Evolutionary conservation across 768 basidiomycete species (phyloP), one percentile per base, ranked within the genome.

Genomic region (Suillus subaureus): DNA sequence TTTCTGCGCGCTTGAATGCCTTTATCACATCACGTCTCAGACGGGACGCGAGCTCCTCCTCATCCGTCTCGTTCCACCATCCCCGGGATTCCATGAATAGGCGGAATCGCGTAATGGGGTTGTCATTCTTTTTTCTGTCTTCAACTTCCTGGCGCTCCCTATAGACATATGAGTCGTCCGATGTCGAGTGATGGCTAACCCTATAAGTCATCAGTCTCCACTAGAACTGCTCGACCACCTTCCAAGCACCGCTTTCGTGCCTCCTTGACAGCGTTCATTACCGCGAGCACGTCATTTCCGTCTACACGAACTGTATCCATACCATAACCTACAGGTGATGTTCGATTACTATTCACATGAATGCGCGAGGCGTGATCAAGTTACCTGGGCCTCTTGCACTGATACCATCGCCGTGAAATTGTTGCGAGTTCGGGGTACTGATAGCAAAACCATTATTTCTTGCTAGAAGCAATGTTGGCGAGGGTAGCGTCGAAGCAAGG

Each of bases 141-240:
- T 97, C 93, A 35, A 97, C 96, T 72, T 97, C 96, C 64, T 93
- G 86, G 23, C 92, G 86, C 2, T 92, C 84, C 45, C 96, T 88
- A 75, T 98, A 98, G 28, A 94, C 96, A 71, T 93, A 96, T 3
- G 94, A 96, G 76, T 98, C 96, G 71, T 98, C 96, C 12, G 96
- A 97, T 0, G 93, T 96, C n/a, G 93, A 94, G 74, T 96, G 94
- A 74, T 98, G 95, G 21, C 95, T 91, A 13, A 97, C 89, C 33
- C 95, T 87, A 73, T 97, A 97, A 11, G 90, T 91, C 94, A 96
- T 96, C 11, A 93, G n/a, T 91, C 77, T 96, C 94, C 54, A 95
- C 83, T 12, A 96, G 80, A 0, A 96, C 93, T 23, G 93, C 93
- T 45, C 93, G 87, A 11, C 91, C 87, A 67, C 90, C 87, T 70